A percentile compares a stretch with the other conserved stretches of the same genome.
These are phyloP conservation scores for Colletotrichum sp. DNA, from an alignment of 2,329 filamentous ascomycete species.

Conservation along the genomic window DNA sequence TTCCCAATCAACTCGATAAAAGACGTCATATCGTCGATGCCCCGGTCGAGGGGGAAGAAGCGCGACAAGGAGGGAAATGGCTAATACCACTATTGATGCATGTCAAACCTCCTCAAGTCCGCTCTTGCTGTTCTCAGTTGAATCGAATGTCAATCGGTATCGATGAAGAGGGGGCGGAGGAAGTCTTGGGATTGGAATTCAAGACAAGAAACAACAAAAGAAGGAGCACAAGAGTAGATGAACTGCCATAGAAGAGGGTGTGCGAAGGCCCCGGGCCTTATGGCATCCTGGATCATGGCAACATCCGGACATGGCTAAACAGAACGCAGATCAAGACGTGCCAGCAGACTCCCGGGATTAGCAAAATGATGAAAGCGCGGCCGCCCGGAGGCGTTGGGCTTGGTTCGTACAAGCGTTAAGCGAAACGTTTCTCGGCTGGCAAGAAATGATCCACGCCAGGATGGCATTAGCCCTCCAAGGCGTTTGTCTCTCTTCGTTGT, in stretches of 20 bases:
- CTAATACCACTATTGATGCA: background rate
- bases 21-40: background rate
- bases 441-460: background rate
- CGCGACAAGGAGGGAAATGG: background rate
- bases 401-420: background rate
- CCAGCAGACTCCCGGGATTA: background rate
- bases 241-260: background rate
- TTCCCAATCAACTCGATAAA: slow-evolving; percentile 15
- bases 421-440: background rate
- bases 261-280: background rate
- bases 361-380: background rate
- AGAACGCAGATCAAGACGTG: background rate
- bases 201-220: background rate
- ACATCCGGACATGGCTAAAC: background rate
- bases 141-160: background rate
- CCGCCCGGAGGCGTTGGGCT: background rate
- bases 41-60: background rate
- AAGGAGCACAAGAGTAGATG: background rate
- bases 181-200: background rate
- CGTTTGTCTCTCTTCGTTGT: background rate
- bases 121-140: background rate
- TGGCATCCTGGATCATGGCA: background rate
- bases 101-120: background rate
- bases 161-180: background rate
- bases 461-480: background rate